Base-by-base conservation (phyloP, 148 eudicot species). In the Camellia sinensis region DNA sequence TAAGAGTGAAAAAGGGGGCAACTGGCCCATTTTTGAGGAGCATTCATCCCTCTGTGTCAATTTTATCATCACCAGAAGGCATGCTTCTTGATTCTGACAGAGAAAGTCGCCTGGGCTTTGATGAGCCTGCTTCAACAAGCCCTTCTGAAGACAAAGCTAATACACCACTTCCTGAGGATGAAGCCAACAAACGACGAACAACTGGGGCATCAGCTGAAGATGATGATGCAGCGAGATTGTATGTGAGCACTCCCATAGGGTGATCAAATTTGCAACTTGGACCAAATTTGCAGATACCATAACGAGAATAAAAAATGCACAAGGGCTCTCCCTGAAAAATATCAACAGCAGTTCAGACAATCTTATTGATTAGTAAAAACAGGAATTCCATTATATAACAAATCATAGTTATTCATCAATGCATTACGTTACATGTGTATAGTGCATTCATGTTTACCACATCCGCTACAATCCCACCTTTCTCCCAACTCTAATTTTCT, bases 271-370 rank as follows among this genome's bases (percentile, higher is more conserved):
- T 95, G 92, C 97, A 92, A 88, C 93, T 92, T 75, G 98, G 95
- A 70, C 98, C 98, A 76, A 92, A 95, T 82, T 95, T 95, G 93
- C 98, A 95, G 74, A 95, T 91, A 11, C 98, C 98, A 86, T 94
- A 92, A 62, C 98, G 91, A 46, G 97, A 92, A 82, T 94, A 94
- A 79, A 92, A 94, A 78, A 94, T 88, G 89, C 98, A 94, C 83
- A 92, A 63, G 22, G 97, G 97, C 80, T 94, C 97, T 75, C 97
- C 97, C 98, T 94, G 88, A 81, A 19, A 18, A 74, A 67, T 15
- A 52, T 46, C 7, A 67, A 22, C 43, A 43, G 53, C 22, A 74
- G 73, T 74, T 41, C 74, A 56, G 37, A 29, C 75, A 71, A 73
- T 44, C 40, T 78, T 7, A 65, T 14, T 9, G 52, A 72, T 12